Percentiles rank a stretch among this genome's conserved stretches.
These are phyloP conservation scores for Hyphopichia burtonii DNA, from an alignment of 1,139 yeast genomes.

Conservation along the genomic window DNA sequence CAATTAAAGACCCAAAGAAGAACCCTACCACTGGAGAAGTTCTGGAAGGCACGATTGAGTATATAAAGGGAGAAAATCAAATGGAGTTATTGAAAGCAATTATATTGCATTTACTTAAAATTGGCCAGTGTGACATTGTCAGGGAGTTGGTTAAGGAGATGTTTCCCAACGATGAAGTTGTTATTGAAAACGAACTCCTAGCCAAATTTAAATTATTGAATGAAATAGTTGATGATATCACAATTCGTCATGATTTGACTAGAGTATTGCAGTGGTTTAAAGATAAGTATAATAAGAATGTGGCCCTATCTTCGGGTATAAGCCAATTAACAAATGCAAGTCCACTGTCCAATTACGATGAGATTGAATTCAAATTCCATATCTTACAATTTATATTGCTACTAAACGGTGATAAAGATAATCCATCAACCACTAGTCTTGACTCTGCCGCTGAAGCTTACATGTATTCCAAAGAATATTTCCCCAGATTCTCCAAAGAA, in stretches of 20 bases:
- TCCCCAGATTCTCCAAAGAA: slow-evolving; percentile 43
- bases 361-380: slow-evolving; percentile 63
- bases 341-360: slow-evolving; percentile 9
- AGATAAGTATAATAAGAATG: slow-evolving; percentile 18
- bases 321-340: slow-evolving; percentile 2
- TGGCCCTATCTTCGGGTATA: neutral
- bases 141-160: slow-evolving; percentile 27
- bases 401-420: slow-evolving; percentile 25
- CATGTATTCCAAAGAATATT: slow-evolving; percentile 53
- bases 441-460: slow-evolving; percentile 46
- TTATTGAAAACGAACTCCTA: slow-evolving; percentile 24
- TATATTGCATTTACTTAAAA: slow-evolving; percentile 39
- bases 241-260: slow-evolving; percentile 31
- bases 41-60: slow-evolving; percentile 11
- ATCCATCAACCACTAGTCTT: slow-evolving; percentile 13
- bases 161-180: slow-evolving; percentile 12
- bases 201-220: slow-evolving; percentile 30
- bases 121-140: slow-evolving; percentile 42
- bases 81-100: slow-evolving; percentile 41
- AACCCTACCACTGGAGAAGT: neutral
- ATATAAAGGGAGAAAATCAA: slow-evolving; percentile 27
- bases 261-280: slow-evolving; percentile 39
- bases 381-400: slow-evolving; percentile 53
- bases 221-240: slow-evolving; percentile 37
- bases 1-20: slow-evolving; percentile 15